Evolutionary conservation across 1,284 basidiomycete species (phyloP).

Genomic region (Moesziomyces globuligerus): DNA sequence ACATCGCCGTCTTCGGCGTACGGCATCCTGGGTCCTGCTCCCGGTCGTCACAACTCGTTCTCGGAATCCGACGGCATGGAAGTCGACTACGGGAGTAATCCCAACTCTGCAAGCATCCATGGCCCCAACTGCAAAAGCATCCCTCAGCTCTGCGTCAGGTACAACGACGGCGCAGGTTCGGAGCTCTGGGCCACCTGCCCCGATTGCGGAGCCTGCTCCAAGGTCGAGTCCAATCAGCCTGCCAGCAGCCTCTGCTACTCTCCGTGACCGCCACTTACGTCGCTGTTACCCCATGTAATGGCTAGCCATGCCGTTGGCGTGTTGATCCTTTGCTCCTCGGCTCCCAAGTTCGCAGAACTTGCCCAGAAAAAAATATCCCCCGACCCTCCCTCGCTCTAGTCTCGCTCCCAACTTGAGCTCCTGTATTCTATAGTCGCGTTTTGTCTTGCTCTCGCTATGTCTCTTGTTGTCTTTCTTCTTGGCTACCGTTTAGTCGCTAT

Average conservation of each 20-base stretch:
- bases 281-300: constrained; percentile 25
- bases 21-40: constrained; percentile 43
- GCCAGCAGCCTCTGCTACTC: constrained; percentile 35
- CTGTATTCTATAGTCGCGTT: too few relatives aligned
- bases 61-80: constrained; percentile 32
- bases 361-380: too few relatives aligned
- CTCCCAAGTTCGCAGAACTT: too few relatives aligned
- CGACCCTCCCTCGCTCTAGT: too few relatives aligned
- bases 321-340: too few relatives aligned
- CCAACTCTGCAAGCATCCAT: constrained; percentile 14
- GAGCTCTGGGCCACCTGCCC: constrained; percentile 59
- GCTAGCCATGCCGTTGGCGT: too few relatives aligned
- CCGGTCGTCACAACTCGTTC: constrained; percentile 9
- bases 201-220: constrained; percentile 44
- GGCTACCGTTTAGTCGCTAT: too few relatives aligned
- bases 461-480: too few relatives aligned
- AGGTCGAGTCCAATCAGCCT: constrained; percentile 32
- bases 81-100: constrained; percentile 22
- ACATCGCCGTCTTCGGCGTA: constrained; percentile 21
- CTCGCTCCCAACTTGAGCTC: too few relatives aligned
- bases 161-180: constrained; percentile 42
- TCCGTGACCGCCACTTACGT: constrained; percentile 24
- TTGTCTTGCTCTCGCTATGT: too few relatives aligned
- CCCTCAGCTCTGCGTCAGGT: constrained; percentile 54
- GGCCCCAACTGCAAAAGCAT: constrained; percentile 58